Evolutionary conservation across 345 rosid species (phyloP).

Genomic region (Anastatica hierochuntica): DNA sequence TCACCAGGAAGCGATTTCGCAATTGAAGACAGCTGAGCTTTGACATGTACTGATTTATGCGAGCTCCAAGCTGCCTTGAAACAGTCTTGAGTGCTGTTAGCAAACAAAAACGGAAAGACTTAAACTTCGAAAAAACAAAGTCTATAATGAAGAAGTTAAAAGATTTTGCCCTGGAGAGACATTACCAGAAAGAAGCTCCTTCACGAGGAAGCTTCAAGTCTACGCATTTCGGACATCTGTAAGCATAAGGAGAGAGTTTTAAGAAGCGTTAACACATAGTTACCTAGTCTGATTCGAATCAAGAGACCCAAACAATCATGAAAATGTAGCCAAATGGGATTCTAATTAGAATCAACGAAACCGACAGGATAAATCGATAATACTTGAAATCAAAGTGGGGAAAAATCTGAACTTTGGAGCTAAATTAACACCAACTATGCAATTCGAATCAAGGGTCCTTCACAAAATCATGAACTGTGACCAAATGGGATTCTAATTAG

Average conservation of each 20-base stretch:
- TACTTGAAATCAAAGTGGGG: background rate
- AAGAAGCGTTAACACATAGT: background rate
- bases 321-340: too few species aligned
- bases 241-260: background rate
- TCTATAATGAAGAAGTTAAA: background rate
- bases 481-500: too few species aligned
- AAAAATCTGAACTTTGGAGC: too few species aligned
- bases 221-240: slow-evolving; percentile 86
- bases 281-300: too few species aligned
- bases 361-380: too few species aligned
- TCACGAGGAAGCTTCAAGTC: slow-evolving; percentile 94
- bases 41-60: slow-evolving; percentile 75
- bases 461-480: too few species aligned
- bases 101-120: background rate
- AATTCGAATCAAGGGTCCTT: too few species aligned
- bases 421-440: too few species aligned
- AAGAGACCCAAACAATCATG: too few species aligned
- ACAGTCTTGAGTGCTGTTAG: slow-evolving; percentile 78
- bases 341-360: too few species aligned
- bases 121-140: background rate
- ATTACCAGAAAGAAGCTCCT: slow-evolving; percentile 82
- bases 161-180: too few species aligned
- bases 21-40: slow-evolving; percentile 47
- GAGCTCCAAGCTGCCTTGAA: slow-evolving; percentile 91
- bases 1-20: slow-evolving; percentile 35